These are phyloP conservation scores for Rhododendron mucronatum DNA, from an alignment of 148 eudicot genomes.

Conservation along the genomic window DNA sequence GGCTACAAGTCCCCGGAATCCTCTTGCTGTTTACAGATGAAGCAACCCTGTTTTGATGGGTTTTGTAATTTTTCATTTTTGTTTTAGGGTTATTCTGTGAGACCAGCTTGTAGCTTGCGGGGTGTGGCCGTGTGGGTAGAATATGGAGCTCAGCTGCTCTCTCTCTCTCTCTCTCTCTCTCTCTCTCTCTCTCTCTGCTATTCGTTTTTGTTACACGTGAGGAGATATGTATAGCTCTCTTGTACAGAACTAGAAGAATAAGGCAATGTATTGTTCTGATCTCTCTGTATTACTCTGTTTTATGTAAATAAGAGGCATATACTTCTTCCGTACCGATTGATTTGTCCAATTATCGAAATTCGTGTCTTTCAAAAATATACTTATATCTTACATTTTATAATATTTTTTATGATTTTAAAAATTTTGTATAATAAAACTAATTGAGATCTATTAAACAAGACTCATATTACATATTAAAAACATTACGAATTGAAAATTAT, in stretches of 20 bases:
- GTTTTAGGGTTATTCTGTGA: neutral
- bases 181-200: conserved; percentile 22
- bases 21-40: conserved; percentile 4
- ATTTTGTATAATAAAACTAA: too few species aligned
- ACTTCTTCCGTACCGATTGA: too few species aligned
- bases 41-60: conserved; percentile 14
- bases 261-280: neutral
- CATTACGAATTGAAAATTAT: too few species aligned
- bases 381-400: too few species aligned
- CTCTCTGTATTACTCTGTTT: conserved; percentile 6
- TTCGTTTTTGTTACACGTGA: conserved; percentile 3
- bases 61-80: neutral
- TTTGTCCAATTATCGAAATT: too few species aligned
- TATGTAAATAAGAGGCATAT: neutral
- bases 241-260: neutral
- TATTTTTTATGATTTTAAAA: too few species aligned
- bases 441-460: too few species aligned
- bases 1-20: conserved; percentile 61
- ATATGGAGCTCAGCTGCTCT: conserved; percentile 71
- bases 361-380: too few species aligned
- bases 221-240: conserved; percentile 1
- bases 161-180: conserved; percentile 27
- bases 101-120: conserved; percentile 59
- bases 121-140: conserved; percentile 7
- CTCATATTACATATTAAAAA: too few species aligned